Evolutionary conservation across 495 filamentous ascomycete genomes (phyloP).

Genomic region (Neurospora sp.): DNA sequence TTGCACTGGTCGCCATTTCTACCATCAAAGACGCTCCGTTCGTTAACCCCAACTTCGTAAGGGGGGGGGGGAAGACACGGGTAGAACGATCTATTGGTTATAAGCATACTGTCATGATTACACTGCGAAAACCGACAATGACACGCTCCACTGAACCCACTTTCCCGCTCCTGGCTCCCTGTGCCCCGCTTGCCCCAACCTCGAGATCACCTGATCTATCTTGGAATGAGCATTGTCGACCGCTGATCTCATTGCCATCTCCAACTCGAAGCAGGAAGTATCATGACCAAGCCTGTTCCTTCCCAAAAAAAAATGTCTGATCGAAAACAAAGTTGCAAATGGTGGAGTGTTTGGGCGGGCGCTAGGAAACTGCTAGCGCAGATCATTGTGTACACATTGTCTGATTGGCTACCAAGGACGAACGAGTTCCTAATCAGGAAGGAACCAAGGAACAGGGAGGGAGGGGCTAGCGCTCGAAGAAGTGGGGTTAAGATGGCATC

Average conservation of each 20-base stretch:
- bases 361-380: background rate
- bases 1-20: background rate
- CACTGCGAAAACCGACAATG: background rate
- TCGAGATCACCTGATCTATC: background rate
- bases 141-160: background rate
- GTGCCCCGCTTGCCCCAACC: background rate
- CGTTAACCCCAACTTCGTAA: background rate
- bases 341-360: background rate
- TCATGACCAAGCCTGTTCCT: background rate
- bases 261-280: background rate
- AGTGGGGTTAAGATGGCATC: background rate
- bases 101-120: background rate
- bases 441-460: slow-evolving; percentile 4
- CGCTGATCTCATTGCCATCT: background rate
- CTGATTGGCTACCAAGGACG: slow-evolving; percentile 9
- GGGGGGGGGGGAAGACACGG: background rate
- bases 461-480: background rate
- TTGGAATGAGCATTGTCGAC: background rate
- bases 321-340: background rate
- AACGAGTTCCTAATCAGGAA: slow-evolving; percentile 18
- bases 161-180: background rate
- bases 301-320: background rate
- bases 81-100: background rate
- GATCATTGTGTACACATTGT: background rate
- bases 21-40: background rate